These are phyloP conservation scores for Alternaria conjuncta DNA, from an alignment of 2,329 filamentous ascomycete genomes.

Conservation along the genomic window DNA sequence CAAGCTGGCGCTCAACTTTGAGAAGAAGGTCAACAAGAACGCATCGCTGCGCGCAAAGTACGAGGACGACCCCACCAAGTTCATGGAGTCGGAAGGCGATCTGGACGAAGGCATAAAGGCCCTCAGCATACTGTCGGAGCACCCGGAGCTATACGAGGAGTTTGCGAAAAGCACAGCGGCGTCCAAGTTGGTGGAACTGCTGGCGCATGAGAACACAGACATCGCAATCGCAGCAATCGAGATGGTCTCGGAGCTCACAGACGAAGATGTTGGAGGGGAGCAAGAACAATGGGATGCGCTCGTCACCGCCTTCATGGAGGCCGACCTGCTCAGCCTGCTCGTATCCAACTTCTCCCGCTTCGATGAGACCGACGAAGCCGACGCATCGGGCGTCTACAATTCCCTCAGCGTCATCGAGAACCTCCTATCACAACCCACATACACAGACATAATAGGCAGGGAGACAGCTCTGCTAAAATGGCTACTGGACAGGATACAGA, in stretches of 20 bases:
- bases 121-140: slow-evolving; percentile 84
- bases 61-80: slow-evolving; percentile 78
- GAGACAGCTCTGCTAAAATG: slow-evolving; percentile 74
- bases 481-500: slow-evolving; percentile 77
- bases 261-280: slow-evolving; percentile 86
- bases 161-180: slow-evolving; percentile 78
- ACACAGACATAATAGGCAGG: slow-evolving; percentile 74
- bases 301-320: slow-evolving; percentile 66
- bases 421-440: slow-evolving; percentile 72
- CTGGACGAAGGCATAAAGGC: slow-evolving; percentile 87
- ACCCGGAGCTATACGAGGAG: slow-evolving; percentile 81
- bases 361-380: slow-evolving; percentile 74
- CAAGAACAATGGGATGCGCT: slow-evolving; percentile 81
- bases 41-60: slow-evolving; percentile 86
- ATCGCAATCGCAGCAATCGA: slow-evolving; percentile 92
- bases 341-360: slow-evolving; percentile 80
- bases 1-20: slow-evolving; percentile 80
- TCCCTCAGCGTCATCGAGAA: slow-evolving; percentile 84
- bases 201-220: slow-evolving; percentile 96
- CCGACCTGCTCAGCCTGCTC: slow-evolving; percentile 76
- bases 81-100: slow-evolving; percentile 86
- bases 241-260: slow-evolving; percentile 87
- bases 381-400: slow-evolving; percentile 86
- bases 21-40: slow-evolving; percentile 90
- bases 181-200: slow-evolving; percentile 75